Base-by-base conservation (phyloP, 345 rosid species). In the Lepidium didymum region DNA sequence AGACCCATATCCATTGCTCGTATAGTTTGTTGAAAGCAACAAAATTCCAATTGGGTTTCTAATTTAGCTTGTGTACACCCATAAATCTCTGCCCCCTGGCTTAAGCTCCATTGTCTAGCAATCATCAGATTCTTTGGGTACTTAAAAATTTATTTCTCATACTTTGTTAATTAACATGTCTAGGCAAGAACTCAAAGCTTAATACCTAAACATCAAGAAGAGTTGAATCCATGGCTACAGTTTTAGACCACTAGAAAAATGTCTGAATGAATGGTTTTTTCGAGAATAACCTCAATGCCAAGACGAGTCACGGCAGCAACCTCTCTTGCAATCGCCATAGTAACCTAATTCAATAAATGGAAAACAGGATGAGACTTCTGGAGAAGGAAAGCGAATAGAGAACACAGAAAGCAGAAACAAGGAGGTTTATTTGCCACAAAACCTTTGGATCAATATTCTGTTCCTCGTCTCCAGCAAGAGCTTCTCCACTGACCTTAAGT, bases 401-500 rank as follows among this genome's bases (percentile, higher is more conserved):
- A 35, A 36, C 15, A 43, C 14, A 70, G 62, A 58, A 34, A 18
- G 36, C 27, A 61, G n/a, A 47, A 65, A 43, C 16, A 69, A 68
- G 49, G 18, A 38, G 23, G 16, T 68, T 72, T 7, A 8, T 15
- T 16, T 9, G 49, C 42, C 3, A 65, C 1, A 41, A 62, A 78
- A 90, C 98, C 94, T 90, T 93, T 3, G 96, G 97, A 64, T 88
- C 96, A 43, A 93, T 90, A 53, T 90, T 90, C 72, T 93, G 96
- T 10, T 61, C 19, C 18, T 74, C 81, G 74, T 93, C 96, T 31
- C 98, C 97, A 0, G 97, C 96, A 64, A 93, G 97, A 60, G 99
- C 99, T 86, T 93, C 97, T 62, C 96, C 97, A 52, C 96, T 93
- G 41, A 90, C 98, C 82, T 93, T 93, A 64, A 93, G 98, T 80